phyloP scores from a whole-genome alignment of 148 eudicot genomes.

The Persicaria tinctoria region DNA sequence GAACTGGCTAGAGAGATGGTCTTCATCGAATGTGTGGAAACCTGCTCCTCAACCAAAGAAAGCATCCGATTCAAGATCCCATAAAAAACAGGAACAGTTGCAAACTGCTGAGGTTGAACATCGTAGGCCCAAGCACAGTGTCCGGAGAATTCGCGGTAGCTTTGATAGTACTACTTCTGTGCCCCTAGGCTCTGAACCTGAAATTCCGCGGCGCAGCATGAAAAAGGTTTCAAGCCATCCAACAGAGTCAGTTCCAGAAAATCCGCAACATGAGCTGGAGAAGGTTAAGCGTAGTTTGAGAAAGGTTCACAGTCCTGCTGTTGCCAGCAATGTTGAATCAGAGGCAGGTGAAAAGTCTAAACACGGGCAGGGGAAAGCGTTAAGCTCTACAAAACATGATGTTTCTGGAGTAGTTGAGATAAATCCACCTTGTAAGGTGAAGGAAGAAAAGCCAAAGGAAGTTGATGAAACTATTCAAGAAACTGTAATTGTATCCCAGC shows the following conservation, averaged over 20 bases:
- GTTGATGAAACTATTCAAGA: constrained; percentile 21
- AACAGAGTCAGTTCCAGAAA: constrained; percentile 33
- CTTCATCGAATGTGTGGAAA: constrained; percentile 37
- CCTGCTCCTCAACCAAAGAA: constrained; percentile 37
- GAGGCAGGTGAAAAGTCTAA: constrained; percentile 21
- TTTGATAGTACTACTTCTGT: constrained; percentile 20
- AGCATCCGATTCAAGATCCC: constrained; percentile 24
- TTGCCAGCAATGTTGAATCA: constrained; percentile 22
- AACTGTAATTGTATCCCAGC: constrained; percentile 8
- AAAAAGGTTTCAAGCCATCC: constrained; percentile 36
- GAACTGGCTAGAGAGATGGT: constrained; percentile 55
- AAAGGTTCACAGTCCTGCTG: constrained; percentile 40
- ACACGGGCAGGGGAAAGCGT: constrained; percentile 18
- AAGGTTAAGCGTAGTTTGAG: constrained; percentile 52
- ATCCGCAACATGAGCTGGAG: constrained; percentile 47
- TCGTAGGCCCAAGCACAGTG: constrained; percentile 37
- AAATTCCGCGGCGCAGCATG: constrained; percentile 38
- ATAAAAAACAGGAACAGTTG: constrained; percentile 33
- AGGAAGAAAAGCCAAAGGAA: constrained; percentile 18
- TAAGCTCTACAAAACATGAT: constrained; percentile 18
- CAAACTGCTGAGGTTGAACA: constrained; percentile 30
- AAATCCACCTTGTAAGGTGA: constrained; percentile 22
- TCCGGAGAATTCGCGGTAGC: constrained; percentile 29
- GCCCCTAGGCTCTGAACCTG: constrained; percentile 35
- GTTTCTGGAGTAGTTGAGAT: constrained; percentile 17